phyloP scores from a whole-genome alignment of 2,329 filamentous ascomycete species.

The Huntiella savannae region DNA sequence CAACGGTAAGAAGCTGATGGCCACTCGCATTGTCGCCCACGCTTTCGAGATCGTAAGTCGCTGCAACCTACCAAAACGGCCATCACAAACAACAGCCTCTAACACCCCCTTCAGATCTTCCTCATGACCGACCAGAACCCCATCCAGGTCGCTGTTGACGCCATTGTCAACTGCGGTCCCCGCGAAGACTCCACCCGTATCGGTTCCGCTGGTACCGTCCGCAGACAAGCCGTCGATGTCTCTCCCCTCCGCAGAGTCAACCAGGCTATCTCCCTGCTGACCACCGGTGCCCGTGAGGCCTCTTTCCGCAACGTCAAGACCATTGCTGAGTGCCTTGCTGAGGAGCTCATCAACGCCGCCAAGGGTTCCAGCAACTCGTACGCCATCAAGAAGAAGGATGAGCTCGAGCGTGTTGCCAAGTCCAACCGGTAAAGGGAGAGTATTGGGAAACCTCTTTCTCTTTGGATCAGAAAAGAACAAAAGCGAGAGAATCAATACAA shows the following conservation, averaged over 20 bases:
- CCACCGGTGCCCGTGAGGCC: slow-evolving; percentile 95
- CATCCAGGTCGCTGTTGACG: slow-evolving; percentile 97
- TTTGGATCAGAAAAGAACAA: slow-evolving; percentile 15
- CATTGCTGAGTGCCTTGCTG: slow-evolving; percentile 96
- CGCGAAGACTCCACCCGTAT: slow-evolving; percentile 99
- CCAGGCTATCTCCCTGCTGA: slow-evolving; percentile 98
- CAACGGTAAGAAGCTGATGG: slow-evolving; percentile 99
- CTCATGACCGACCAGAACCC: slow-evolving; percentile 99
- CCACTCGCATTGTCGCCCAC: slow-evolving; percentile 97
- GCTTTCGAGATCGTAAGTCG: slow-evolving; percentile 93
- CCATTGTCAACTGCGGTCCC: slow-evolving; percentile 99
- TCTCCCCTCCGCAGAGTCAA: slow-evolving; percentile 98
- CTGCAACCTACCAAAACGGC: not conserved
- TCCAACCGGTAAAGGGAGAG: slow-evolving; percentile 80
- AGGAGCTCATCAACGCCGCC: slow-evolving; percentile 99
- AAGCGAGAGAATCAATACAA: slow-evolving; percentile 13
- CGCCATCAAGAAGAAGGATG: slow-evolving; percentile 99
- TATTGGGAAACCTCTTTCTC: slow-evolving; percentile 18
- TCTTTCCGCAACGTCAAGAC: slow-evolving; percentile 99
- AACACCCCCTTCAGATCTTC: slow-evolving; percentile 55
- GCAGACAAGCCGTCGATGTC: slow-evolving; percentile 99
- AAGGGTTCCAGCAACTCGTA: slow-evolving; percentile 99
- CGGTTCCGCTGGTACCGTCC: slow-evolving; percentile 97
- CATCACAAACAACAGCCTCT: slow-evolving; percentile 12
- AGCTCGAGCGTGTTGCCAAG: slow-evolving; percentile 99